Conservation (phyloP, 495 filamentous ascomycete species). For the Hyaloscypha bicolor region DNA sequence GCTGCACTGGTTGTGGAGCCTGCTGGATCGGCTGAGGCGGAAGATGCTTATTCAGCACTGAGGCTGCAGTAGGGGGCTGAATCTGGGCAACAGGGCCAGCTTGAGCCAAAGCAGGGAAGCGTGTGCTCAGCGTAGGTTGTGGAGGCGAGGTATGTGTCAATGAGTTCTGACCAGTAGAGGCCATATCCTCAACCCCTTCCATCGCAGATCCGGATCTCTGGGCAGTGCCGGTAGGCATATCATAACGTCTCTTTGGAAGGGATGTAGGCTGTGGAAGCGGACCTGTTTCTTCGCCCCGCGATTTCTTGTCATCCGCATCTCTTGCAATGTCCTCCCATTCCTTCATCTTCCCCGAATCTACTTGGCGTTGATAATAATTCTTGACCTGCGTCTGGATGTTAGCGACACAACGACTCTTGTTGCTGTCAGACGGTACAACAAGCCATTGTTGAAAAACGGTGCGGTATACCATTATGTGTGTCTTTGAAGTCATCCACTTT, state of each 20-base stretch:
- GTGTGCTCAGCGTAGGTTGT: conserved; percentile 33
- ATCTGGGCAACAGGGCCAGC: conserved; percentile 31
- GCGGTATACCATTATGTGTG: conserved; percentile 81
- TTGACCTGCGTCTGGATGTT: conserved; percentile 68
- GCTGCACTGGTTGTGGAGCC: conserved; percentile 14
- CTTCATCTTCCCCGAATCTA: conserved; percentile 54
- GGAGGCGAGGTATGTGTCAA: conserved; percentile 33
- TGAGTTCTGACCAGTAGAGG: conserved; percentile 19
- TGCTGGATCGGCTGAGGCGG: conserved; percentile 26
- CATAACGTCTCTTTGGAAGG: conserved; percentile 41
- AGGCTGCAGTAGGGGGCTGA: conserved; percentile 21
- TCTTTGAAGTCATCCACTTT: conserved; percentile 86
- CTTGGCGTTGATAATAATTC: conserved; percentile 82
- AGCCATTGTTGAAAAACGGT: conserved; percentile 23
- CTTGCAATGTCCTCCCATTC: conserved; percentile 68
- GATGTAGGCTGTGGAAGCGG: conserved; percentile 60
- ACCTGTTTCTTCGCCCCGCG: conserved; percentile 70
- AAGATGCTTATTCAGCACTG: conserved; percentile 23
- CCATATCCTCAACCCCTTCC: conserved; percentile 27
- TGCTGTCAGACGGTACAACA: conserved; percentile 32
- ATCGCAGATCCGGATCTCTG: conserved; percentile 25
- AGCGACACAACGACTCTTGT: conserved; percentile 32
- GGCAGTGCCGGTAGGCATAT: conserved; percentile 29
- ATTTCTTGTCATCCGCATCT: conserved; percentile 70
- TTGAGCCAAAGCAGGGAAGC: conserved; percentile 32